A percentile compares a stretch with the other conserved stretches of the same genome.
phyloP scores from a whole-genome alignment of 805 yeast genomes.

The Candida nonsorbophila region DNA sequence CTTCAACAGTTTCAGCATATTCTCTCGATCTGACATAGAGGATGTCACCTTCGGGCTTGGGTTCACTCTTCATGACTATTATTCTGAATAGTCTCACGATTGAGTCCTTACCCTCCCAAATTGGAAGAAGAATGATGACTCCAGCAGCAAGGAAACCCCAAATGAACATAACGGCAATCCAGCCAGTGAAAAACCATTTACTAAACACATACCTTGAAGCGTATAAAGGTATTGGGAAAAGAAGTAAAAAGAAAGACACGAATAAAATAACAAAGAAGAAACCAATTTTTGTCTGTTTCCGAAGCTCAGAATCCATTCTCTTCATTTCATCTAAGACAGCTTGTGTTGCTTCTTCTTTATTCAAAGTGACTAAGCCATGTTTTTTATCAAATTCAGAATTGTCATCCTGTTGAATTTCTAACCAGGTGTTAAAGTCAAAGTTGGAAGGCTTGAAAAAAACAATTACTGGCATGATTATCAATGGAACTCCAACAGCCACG shows the following conservation, averaged over 20 bases:
- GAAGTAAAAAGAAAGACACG: constrained; percentile 10
- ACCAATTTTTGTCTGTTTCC: constrained; percentile 20
- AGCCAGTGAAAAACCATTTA: constrained; percentile 18
- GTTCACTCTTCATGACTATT: constrained; percentile 3
- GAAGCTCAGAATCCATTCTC: constrained; percentile 14
- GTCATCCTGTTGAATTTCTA: constrained; percentile 10
- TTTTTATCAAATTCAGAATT: constrained; percentile 19
- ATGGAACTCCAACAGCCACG: constrained; percentile 8
- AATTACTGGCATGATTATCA: constrained; percentile 8
- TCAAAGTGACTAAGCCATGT: constrained; percentile 19
- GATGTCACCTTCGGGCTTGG: constrained; percentile 7
- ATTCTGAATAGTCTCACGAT: constrained; percentile 18
- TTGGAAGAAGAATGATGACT: constrained; percentile 44
- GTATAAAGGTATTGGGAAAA: constrained; percentile 34
- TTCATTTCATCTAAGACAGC: constrained; percentile 14
- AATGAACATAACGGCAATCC: constrained; percentile 19
- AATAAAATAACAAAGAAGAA: constrained; percentile 16
- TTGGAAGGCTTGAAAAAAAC: constrained; percentile 8
- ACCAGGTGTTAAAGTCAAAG: constrained; percentile 9
- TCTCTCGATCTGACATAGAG: constrained; percentile 6
- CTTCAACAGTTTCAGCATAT: constrained; percentile 1
- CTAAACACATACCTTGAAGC: constrained; percentile 59
- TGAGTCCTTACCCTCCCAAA: constrained; percentile 64
- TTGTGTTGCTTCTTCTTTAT: constrained; percentile 22
- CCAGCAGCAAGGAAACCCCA: constrained; percentile 19